Conservation (phyloP, 108 stramenopile genomes). For the Pseudonitzschia multistriata region DNA sequence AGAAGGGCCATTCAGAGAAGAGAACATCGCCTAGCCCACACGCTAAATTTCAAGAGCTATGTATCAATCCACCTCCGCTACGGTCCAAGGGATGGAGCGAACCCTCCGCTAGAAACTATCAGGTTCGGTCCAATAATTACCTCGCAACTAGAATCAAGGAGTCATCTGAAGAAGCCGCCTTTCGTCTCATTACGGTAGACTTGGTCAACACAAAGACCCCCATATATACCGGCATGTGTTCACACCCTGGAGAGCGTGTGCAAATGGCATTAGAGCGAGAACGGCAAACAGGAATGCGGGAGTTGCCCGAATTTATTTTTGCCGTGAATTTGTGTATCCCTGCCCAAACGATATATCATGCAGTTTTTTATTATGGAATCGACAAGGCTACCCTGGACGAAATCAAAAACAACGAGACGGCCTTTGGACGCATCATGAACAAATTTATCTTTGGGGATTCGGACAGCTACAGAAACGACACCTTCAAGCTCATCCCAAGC, state of each 20-base stretch:
- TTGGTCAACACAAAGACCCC: constrained; percentile 62
- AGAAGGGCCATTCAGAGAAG: neutral
- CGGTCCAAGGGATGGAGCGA: constrained; percentile 72
- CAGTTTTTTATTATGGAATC: constrained; percentile 75
- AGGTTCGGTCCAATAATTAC: constrained; percentile 82
- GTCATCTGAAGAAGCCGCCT: constrained; percentile 64
- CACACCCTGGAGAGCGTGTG: constrained; percentile 81
- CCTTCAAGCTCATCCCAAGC: constrained; percentile 92
- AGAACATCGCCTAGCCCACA: neutral
- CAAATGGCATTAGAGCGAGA: constrained; percentile 63
- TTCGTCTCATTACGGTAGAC: constrained; percentile 80
- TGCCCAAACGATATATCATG: constrained; percentile 55
- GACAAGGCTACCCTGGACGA: constrained; percentile 52
- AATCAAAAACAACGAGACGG: constrained; percentile 35
- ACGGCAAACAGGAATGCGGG: constrained; percentile 35
- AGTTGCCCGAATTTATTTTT: constrained; percentile 74
- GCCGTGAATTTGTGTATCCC: constrained; percentile 75
- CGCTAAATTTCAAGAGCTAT: neutral
- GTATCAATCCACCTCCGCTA: constrained; percentile 26
- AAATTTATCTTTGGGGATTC: constrained; percentile 73
- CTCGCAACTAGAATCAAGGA: constrained; percentile 60
- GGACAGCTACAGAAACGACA: constrained; percentile 70
- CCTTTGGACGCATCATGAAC: constrained; percentile 63
- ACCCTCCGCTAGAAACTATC: constrained; percentile 67
- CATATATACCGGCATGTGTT: constrained; percentile 74